Percentiles rank a stretch among this genome's conserved stretches.
Evolutionary conservation across 208 protist species (phyloP).

Genomic region (Leishmania guyanensis): DNA sequence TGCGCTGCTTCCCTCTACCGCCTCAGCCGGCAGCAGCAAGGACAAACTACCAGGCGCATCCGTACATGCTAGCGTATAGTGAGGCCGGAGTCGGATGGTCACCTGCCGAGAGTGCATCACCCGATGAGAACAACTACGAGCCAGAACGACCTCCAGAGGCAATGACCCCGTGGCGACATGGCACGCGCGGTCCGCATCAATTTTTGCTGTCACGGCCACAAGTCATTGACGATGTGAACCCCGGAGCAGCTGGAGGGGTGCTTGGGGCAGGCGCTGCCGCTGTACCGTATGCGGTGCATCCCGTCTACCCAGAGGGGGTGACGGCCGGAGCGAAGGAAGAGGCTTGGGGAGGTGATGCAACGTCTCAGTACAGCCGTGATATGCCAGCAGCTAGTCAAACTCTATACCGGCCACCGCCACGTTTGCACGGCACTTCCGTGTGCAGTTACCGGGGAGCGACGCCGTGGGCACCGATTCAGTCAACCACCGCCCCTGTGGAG

Average conservation of each 20-base stretch:
- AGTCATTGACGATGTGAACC: background rate
- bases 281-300: background rate
- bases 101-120: background rate
- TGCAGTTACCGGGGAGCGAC: background rate
- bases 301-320: background rate
- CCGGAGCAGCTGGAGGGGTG: background rate
- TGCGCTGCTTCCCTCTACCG: constrained; percentile 13
- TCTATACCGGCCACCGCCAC: background rate
- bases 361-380: background rate
- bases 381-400: background rate
- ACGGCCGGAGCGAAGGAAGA: background rate
- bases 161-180: background rate
- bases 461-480: background rate
- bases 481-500: background rate
- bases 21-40: background rate
- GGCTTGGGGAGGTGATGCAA: background rate
- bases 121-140: background rate
- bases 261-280: background rate
- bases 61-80: background rate
- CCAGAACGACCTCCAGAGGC: background rate
- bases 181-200: background rate
- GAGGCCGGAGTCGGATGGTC: background rate
- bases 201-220: background rate
- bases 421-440: background rate
- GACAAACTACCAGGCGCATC: background rate